These are phyloP conservation scores for Tuber magnatum DNA, from an alignment of 495 filamentous ascomycete species.

Conservation along the genomic window DNA sequence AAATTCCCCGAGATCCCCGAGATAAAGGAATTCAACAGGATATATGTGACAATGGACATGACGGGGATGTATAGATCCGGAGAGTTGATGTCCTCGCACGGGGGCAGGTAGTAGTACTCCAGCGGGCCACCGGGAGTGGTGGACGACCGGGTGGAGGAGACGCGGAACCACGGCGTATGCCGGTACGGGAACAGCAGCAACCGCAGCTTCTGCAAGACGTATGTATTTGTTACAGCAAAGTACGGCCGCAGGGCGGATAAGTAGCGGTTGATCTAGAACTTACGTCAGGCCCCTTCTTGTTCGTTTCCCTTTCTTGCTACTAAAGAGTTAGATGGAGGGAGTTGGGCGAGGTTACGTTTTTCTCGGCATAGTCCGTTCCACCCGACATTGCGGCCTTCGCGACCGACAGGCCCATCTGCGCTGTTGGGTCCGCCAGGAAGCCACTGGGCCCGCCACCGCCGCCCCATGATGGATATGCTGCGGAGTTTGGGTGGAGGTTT, in stretches of 20 bases:
- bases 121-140: conserved; percentile 58
- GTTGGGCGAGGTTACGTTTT: conserved; percentile 58
- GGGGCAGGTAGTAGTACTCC: conserved; percentile 82
- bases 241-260: conserved; percentile 91
- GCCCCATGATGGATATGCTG: conserved; percentile 40
- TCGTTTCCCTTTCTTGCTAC: not conserved
- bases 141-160: conserved; percentile 47
- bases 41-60: conserved; percentile 94
- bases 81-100: conserved; percentile 93
- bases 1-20: conserved; percentile 89
- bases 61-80: conserved; percentile 98
- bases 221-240: conserved; percentile 92
- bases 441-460: conserved; percentile 54
- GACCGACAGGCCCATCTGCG: conserved; percentile 91
- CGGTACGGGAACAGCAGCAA: conserved; percentile 96
- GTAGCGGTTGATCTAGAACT: conserved; percentile 73
- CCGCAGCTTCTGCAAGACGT: conserved; percentile 73
- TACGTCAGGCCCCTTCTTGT: conserved; percentile 2
- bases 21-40: conserved; percentile 79
- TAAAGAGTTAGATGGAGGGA: not conserved
- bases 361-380: conserved; percentile 85
- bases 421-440: conserved; percentile 93
- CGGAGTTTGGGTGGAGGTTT: conserved; percentile 46
- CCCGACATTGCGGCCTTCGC: conserved; percentile 83
- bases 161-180: conserved; percentile 89